Evolutionary conservation across 2,329 filamentous ascomycete genomes (phyloP), one percentile per base, ranked within the genome.

Genomic region (Thelonectria olida): DNA sequence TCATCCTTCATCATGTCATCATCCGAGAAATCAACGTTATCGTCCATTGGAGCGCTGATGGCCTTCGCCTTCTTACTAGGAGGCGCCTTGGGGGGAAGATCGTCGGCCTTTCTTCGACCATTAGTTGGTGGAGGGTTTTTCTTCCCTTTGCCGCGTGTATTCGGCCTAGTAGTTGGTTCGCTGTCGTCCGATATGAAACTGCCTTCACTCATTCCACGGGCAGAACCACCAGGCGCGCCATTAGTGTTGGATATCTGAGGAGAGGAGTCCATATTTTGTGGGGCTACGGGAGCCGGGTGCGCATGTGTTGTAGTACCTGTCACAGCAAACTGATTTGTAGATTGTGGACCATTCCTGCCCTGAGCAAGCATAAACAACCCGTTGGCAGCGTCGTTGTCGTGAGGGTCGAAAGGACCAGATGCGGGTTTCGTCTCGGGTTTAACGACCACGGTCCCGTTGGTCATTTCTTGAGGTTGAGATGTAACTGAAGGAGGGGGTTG

Each of bases 381-480:
- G 75, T 97, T 98, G 52, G 95, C 96, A 42, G 95, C 96, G 79
- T 97, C 95, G 71, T 95, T 97, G 54, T 97, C 95, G 78, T 97
- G 93, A 41, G 93, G 92, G 60, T 94, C 91, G 73, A 93, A 96
- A 5, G 90, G 86, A 54, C 92, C 90, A 0, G 85, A 78, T 1
- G 82, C 74, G 10, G 84, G 79, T 70, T 84, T 88, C 13, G 78
- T 59, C 67, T 86, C 82, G 7, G 79, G 50, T 76, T 88, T 86
- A 15, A 79, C 71, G 6, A 71, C 68, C 7, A 74, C 63, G 23
- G 68, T 62, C 48, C 72, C 80, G 75, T 82, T 82, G 45, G 79
- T 64, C 66, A 77, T 73, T 6, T 86, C 85, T 72, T 86, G 81
- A 54, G 87, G 82, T 73, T 90, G 83, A 60, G 88, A 83, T 4